Conservation (phyloP, 768 basidiomycete species). For the Hydnum rufescens region DNA sequence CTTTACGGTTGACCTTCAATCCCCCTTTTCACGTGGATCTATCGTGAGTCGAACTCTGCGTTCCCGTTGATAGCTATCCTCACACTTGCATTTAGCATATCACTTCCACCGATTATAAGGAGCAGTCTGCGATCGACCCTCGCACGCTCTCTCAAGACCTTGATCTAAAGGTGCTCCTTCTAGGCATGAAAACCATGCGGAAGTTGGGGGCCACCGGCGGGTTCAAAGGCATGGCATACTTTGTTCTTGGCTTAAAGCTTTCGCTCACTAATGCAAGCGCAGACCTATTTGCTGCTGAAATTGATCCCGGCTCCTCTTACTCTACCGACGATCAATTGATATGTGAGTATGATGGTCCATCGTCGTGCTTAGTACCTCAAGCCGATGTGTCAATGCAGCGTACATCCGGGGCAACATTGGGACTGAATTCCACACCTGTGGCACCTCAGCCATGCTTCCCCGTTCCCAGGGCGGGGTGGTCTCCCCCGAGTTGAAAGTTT, state of each 20-base stretch:
- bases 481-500: constrained; percentile 16
- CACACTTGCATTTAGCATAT: constrained; percentile 12
- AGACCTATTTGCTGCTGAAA: no score
- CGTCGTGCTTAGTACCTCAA: no score
- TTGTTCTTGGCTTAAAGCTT: no score
- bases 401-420: no score
- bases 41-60: neutral
- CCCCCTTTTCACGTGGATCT: constrained; percentile 17
- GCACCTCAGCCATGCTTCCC: constrained; percentile 21
- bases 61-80: neutral
- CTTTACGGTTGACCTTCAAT: constrained; percentile 17
- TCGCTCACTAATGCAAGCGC: no score
- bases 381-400: neutral
- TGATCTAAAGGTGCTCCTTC: constrained; percentile 14
- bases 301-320: no score
- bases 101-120: constrained; percentile 21
- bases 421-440: constrained; percentile 4
- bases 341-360: no score
- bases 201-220: no score
- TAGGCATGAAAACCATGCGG: no score
- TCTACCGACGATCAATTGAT: no score
- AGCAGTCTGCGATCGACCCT: constrained; percentile 20
- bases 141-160: constrained; percentile 9
- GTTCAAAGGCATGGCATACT: no score
- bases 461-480: constrained; percentile 22